Percentiles rank a stretch among this genome's conserved stretches.
phyloP scores from a whole-genome alignment of 2,329 filamentous ascomycete species.

The Paraconiothyrium sp. region DNA sequence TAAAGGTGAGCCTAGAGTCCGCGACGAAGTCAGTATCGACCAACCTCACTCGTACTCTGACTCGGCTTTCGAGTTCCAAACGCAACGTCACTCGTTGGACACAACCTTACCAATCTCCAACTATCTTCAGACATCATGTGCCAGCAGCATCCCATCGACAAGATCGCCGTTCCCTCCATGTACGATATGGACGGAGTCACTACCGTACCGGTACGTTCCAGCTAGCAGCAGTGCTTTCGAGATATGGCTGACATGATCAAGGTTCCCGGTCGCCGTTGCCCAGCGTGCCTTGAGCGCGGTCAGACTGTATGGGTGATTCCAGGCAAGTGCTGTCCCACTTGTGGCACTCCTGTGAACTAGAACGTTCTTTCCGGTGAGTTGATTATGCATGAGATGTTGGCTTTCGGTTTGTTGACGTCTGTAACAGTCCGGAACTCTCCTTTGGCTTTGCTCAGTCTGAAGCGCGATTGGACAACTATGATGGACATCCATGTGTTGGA shows the following conservation, averaged over 20 bases:
- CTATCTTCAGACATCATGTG: slow-evolving; percentile 33
- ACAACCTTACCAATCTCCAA: not conserved
- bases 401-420: slow-evolving; percentile 14
- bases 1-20: not conserved
- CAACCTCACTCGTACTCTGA: not conserved
- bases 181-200: slow-evolving; percentile 42
- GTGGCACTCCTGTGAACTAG: slow-evolving; percentile 52
- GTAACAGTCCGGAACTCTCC: not conserved
- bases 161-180: slow-evolving; percentile 38
- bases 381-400: not conserved
- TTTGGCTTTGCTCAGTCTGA: slow-evolving; percentile 19
- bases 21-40: slow-evolving; percentile 6
- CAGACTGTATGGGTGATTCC: slow-evolving; percentile 53
- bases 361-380: slow-evolving; percentile 15
- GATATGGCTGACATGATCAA: slow-evolving; percentile 21
- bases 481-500: slow-evolving; percentile 19
- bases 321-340: slow-evolving; percentile 51
- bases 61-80: slow-evolving; percentile 6
- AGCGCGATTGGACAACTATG: slow-evolving; percentile 18
- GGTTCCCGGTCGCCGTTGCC: slow-evolving; percentile 53
- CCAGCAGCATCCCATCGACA: slow-evolving; percentile 36
- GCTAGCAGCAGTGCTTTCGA: not conserved
- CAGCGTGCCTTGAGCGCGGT: slow-evolving; percentile 51
- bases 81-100: not conserved
- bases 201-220: slow-evolving; percentile 45